phyloP scores from a whole-genome alignment of 2,329 filamentous ascomycete species.

The Metarhizium brunneum region DNA sequence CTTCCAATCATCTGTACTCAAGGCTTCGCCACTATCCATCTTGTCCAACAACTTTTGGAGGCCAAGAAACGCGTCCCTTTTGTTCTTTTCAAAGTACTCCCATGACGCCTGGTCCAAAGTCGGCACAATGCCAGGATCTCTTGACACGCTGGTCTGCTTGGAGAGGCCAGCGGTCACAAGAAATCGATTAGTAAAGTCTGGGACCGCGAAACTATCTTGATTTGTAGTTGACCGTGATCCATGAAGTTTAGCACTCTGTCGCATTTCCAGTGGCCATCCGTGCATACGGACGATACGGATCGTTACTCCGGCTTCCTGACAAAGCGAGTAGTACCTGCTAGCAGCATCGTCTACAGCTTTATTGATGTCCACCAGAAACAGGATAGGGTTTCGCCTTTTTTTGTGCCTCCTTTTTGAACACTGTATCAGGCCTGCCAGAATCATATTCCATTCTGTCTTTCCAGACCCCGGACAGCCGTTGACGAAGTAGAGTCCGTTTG shows the following conservation, averaged over 20 bases:
- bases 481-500: slow-evolving; percentile 33
- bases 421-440: slow-evolving; percentile 29
- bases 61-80: slow-evolving; percentile 19
- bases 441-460: slow-evolving; percentile 38
- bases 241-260: slow-evolving; percentile 21
- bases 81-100: slow-evolving; percentile 26
- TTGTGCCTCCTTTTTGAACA: slow-evolving; percentile 16
- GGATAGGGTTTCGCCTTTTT: slow-evolving; percentile 22
- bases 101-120: slow-evolving; percentile 35
- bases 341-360: slow-evolving; percentile 36
- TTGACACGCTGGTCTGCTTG: slow-evolving; percentile 6
- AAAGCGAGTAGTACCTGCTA: slow-evolving; percentile 28
- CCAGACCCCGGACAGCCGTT: slow-evolving; percentile 38
- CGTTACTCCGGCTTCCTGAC: slow-evolving; percentile 23
- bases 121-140: slow-evolving; percentile 20
- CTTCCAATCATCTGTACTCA: slow-evolving; percentile 18
- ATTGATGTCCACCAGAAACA: slow-evolving; percentile 39
- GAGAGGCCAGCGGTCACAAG: slow-evolving; percentile 17
- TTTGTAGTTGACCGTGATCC: neutral
- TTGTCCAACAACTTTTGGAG: slow-evolving; percentile 27
- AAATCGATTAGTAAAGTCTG: slow-evolving; percentile 28
- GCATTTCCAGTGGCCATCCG: slow-evolving; percentile 29
- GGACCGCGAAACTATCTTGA: neutral
- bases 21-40: slow-evolving; percentile 18
- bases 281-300: slow-evolving; percentile 29